Evolutionary conservation across 306 rosid genomes (phyloP), one percentile per base, ranked within the genome.

Genomic region (Glycine tomentella): DNA sequence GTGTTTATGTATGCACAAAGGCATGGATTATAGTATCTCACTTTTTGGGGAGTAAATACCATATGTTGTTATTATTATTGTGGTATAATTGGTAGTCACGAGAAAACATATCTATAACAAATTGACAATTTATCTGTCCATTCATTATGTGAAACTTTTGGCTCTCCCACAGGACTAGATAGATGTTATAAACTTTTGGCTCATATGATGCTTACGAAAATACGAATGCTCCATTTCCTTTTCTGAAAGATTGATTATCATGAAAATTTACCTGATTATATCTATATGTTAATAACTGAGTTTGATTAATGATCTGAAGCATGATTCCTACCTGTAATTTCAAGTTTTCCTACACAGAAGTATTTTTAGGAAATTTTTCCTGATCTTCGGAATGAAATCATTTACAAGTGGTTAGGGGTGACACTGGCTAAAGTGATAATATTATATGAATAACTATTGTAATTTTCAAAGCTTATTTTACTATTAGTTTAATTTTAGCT

Each of bases 401-500:
- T 25, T 25, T 25, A 25, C 31, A 25, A 25, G 31, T 25, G 31
- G 31, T 25, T 25, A 25, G 31, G 31, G 31, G 31, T 25, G 31
- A 25, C 31, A 25, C 31, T 25, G 31, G 31, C 31, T 25, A 25
- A 25, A 25, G 31, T 25, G 31, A 53, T 15, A 33, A 5, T 50
- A 14, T 53, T 49, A 9, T 68, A 36, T 58, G 77, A 50, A 49
- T 48, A 40, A 45, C 44, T 69, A n/a, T 7, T n/a, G 16, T 14
- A 40, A 74, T 70, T 44, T 73, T 74, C 44, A 46, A 31, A 50
- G 50, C 13, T 40, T 52, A 14, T 5, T 45, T 46, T 15, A 3
- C 14, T 77, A 68, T 50, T 69, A 59, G 69, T 72, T 86, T 78
- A 31, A 74, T 25, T 55, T 80, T 78, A 62, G 62, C 69, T 72